Evolutionary conservation across 2,329 filamentous ascomycete species (phyloP), one percentile per base, ranked within the genome.

Genomic region (Pseudogymnoascus sp.): DNA sequence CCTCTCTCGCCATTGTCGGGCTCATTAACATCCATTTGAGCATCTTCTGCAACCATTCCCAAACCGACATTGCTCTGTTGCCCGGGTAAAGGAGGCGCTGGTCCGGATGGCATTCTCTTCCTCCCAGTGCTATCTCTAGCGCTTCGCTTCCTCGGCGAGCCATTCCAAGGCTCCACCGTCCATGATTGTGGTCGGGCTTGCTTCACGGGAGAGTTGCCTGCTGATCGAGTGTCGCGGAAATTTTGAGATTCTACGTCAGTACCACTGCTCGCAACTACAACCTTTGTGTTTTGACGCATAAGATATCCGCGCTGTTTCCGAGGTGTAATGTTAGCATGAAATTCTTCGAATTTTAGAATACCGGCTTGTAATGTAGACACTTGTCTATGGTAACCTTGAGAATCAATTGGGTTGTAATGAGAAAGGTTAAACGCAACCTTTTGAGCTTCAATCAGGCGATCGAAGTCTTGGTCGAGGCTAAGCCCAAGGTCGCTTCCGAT

Each of bases 201-300:
- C 72, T 96, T 90, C 31, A 86, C 73, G 3, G 91, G 86, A 5
- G 89, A 91, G 70, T 84, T 87, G 15, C 83, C 85, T 13, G 83
- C 84, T 28, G 87, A 87, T 63, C 85, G 84, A 21, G 81, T 80
- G 53, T 75, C 71, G 21, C 79, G 76, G 68, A 77, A 68, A 74
- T 88, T 79, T 33, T 80, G 77, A 66, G 88, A 82, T 68, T 89
- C 88, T 26, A 15, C 38, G 75, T 91, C 88, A 64, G 78, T 74
- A 64, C 81, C 82, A 53, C 83, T 82, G 74, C 88, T 96, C n/a
- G 95, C 95, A 60, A 96, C 87, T 61, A 99, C 91, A 62, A 99
- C 84, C 76, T 97, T 97, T 3, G 93, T 97, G 77, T 97, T 99
- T 71, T 99, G 93, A 71, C 95, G 87, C 93, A 97, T 99, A 53